Percentiles rank a stretch among this genome's conserved stretches.
Conservation (phyloP, 2,329 filamentous ascomycete genomes). For the Didymella keratinophila region DNA sequence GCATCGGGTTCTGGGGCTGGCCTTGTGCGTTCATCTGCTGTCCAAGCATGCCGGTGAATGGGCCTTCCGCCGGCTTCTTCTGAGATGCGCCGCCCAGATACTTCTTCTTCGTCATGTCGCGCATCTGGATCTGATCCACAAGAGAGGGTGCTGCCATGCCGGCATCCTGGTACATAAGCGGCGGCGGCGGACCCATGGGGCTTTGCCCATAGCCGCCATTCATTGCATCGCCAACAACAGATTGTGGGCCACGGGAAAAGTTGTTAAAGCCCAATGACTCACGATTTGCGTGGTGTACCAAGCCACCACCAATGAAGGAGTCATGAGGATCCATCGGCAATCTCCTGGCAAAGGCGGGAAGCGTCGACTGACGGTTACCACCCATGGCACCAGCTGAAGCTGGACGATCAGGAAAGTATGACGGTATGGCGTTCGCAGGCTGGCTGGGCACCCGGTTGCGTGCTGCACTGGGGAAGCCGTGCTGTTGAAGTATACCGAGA, state of each 20-base stretch:
- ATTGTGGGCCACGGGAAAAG: constrained; percentile 43
- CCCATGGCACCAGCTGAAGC: constrained; percentile 43
- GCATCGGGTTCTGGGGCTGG: constrained; percentile 31
- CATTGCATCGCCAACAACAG: constrained; percentile 45
- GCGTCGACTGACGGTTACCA: constrained; percentile 30
- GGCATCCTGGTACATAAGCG: constrained; percentile 43
- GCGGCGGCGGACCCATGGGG: constrained; percentile 26
- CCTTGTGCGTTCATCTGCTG: constrained; percentile 44
- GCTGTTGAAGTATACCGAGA: constrained; percentile 48
- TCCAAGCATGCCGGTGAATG: constrained; percentile 47
- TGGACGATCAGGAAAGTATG: constrained; percentile 48
- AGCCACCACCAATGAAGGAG: constrained; percentile 45
- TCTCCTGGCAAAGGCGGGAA: constrained; percentile 48
- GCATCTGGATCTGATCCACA: constrained; percentile 50
- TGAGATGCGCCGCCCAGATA: constrained; percentile 47
- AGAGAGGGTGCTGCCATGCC: constrained; percentile 43
- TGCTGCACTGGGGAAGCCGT: constrained; percentile 46
- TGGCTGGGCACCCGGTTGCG: constrained; percentile 39
- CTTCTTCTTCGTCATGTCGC: constrained; percentile 47
- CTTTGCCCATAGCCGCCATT: constrained; percentile 25
- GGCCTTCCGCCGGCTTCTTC: constrained; percentile 41
- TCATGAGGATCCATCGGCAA: constrained; percentile 47
- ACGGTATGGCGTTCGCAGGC: constrained; percentile 43
- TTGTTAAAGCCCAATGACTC: constrained; percentile 50
- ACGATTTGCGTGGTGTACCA: constrained; percentile 45